phyloP scores from a whole-genome alignment of 305 asterid genomes.

The Plantago rigida region DNA sequence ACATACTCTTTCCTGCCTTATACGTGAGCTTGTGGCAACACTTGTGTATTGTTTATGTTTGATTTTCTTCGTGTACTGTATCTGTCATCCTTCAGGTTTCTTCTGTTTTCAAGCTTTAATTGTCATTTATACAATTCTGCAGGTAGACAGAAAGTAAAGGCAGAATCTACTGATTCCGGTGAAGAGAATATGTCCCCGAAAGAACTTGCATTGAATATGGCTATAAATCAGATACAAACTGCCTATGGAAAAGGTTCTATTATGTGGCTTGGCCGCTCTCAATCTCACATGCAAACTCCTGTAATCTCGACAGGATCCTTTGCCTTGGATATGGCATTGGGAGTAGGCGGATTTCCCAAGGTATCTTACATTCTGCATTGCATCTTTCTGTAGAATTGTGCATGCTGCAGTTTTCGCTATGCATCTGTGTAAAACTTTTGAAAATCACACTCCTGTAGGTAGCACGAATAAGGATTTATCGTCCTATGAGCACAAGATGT shows the following conservation, averaged over 20 bases:
- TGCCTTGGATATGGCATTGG: slow-evolving; percentile 74
- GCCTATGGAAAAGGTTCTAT: slow-evolving; percentile 89
- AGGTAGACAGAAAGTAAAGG: slow-evolving; percentile 68
- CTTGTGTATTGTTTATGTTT: too few relatives aligned
- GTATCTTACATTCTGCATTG: slow-evolving; percentile 27
- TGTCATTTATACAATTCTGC: slow-evolving; percentile 16
- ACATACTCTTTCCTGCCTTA: not conserved
- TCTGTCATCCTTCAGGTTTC: not conserved
- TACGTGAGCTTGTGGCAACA: too few relatives aligned
- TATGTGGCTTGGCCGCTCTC: slow-evolving; percentile 91
- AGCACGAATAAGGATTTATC: too few relatives aligned
- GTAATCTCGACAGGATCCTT: slow-evolving; percentile 89
- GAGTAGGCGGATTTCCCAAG: slow-evolving; percentile 93
- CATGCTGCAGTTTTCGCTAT: slow-evolving; percentile 1
- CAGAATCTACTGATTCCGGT: slow-evolving; percentile 66
- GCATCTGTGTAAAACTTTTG: not conserved
- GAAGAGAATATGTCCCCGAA: slow-evolving; percentile 79
- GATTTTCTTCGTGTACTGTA: too few relatives aligned
- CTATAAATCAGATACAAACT: slow-evolving; percentile 70
- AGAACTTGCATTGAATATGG: slow-evolving; percentile 80
- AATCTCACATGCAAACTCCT: slow-evolving; percentile 45
- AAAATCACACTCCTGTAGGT: not conserved
- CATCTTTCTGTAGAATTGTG: slow-evolving; percentile 1
- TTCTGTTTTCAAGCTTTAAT: slow-evolving; percentile 6
- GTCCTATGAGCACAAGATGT: too few relatives aligned